These are phyloP conservation scores for Sarocladiaceae sp. DNA, from an alignment of 2,329 filamentous ascomycete genomes.

Conservation along the genomic window DNA sequence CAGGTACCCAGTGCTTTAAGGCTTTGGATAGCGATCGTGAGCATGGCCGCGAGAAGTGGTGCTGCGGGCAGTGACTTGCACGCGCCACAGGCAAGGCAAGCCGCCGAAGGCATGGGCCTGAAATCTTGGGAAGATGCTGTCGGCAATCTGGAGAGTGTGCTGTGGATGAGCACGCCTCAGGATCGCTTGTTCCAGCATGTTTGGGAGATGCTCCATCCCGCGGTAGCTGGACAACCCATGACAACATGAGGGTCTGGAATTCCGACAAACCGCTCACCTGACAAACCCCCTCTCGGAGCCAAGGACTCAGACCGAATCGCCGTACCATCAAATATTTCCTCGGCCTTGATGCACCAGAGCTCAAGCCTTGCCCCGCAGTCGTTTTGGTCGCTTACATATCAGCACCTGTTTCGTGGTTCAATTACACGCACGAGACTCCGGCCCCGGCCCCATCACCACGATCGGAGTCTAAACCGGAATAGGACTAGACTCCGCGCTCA, in stretches of 20 bases:
- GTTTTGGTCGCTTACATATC: neutral
- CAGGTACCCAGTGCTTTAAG: slow-evolving; percentile 20
- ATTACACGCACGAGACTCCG: neutral
- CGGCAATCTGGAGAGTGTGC: slow-evolving; percentile 18
- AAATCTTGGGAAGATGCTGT: slow-evolving; percentile 12
- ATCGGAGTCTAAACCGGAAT: slow-evolving; percentile 13
- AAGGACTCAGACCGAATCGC: too few relatives aligned
- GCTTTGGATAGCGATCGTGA: slow-evolving; percentile 39
- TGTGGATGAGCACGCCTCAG: slow-evolving; percentile 24
- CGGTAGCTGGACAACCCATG: neutral
- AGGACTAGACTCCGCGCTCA: slow-evolving; percentile 27
- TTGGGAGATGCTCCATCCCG: neutral
- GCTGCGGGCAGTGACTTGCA: slow-evolving; percentile 26
- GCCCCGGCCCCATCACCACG: neutral
- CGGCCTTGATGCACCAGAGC: too few relatives aligned
- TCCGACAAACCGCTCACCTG: too few relatives aligned
- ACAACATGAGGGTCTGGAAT: too few relatives aligned
- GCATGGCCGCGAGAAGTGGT: slow-evolving; percentile 30
- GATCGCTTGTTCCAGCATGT: slow-evolving; percentile 18
- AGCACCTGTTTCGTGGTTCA: neutral
- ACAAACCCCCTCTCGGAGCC: too few relatives aligned
- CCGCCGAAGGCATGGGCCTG: neutral
- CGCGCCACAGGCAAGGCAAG: slow-evolving; percentile 15
- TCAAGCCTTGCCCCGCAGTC: too few relatives aligned
- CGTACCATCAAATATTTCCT: too few relatives aligned